Percentiles rank a stretch among this genome's conserved stretches.
Evolutionary conservation across 192 early-diverging fungal genomes (phyloP).

Genomic region (Lobulomyces angularis): DNA sequence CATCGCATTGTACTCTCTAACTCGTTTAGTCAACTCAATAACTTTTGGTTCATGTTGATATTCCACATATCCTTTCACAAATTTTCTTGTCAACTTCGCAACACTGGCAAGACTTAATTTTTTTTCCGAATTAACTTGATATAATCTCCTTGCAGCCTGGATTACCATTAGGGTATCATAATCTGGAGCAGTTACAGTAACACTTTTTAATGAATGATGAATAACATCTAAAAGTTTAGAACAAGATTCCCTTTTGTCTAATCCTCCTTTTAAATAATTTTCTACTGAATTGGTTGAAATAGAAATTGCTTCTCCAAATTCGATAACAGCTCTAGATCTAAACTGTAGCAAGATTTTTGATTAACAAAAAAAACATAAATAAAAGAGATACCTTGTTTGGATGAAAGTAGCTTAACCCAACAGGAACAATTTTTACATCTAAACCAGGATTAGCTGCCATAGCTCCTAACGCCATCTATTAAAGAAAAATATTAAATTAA

Average conservation of each 20-base stretch:
- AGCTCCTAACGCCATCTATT: slow-evolving; percentile 85
- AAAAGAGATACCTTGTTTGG: slow-evolving; percentile 35
- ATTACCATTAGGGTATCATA: slow-evolving; percentile 88
- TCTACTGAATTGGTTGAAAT: slow-evolving; percentile 68
- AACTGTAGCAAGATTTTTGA: slow-evolving; percentile 48
- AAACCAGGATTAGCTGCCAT: slow-evolving; percentile 71
- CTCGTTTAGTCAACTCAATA: slow-evolving; percentile 58
- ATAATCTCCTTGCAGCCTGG: slow-evolving; percentile 86
- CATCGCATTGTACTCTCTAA: slow-evolving; percentile 76
- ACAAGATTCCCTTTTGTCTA: slow-evolving; percentile 70
- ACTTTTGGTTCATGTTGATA: slow-evolving; percentile 76
- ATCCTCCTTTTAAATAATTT: slow-evolving; percentile 70
- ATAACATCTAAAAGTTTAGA: slow-evolving; percentile 65
- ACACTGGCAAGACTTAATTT: slow-evolving; percentile 74
- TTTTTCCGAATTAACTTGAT: slow-evolving; percentile 74
- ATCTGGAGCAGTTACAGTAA: slow-evolving; percentile 87
- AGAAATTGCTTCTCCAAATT: slow-evolving; percentile 86
- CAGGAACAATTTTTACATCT: slow-evolving; percentile 87
- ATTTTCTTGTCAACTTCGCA: slow-evolving; percentile 79
- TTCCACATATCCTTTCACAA: slow-evolving; percentile 67
- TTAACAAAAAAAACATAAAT: neutral
- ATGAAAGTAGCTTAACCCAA: slow-evolving; percentile 91
- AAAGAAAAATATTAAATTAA: too few species aligned
- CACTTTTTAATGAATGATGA: slow-evolving; percentile 64
- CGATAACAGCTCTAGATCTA: slow-evolving; percentile 92